Conservation (phyloP, 805 yeast species). For the Teunomyces panamensis region DNA sequence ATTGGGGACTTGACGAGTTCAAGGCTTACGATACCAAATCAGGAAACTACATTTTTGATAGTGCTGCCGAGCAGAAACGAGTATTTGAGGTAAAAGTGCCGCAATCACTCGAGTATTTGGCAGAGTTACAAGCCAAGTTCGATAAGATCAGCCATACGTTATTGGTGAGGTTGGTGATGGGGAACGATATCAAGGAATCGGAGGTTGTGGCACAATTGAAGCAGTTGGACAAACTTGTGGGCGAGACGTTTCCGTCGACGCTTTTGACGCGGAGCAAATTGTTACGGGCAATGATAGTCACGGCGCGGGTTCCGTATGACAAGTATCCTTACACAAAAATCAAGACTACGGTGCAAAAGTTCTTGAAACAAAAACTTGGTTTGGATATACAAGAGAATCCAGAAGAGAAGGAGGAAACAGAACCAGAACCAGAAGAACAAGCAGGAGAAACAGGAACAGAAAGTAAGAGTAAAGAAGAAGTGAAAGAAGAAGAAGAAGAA, state of each 20-base stretch:
- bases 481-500: constrained; percentile 7
- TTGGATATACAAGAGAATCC: constrained; percentile 13
- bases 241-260: constrained; percentile 24
- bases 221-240: constrained; percentile 14
- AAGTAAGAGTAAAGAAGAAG: background rate
- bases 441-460: background rate
- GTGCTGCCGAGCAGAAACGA: constrained; percentile 25
- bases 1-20: constrained; percentile 46
- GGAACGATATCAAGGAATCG: constrained; percentile 13
- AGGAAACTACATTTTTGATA: constrained; percentile 37
- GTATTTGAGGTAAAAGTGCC: constrained; percentile 25
- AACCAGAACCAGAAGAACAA: constrained; percentile 4
- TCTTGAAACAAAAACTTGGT: constrained; percentile 20
- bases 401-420: constrained; percentile 5
- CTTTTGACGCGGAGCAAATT: constrained; percentile 29
- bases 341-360: constrained; percentile 15
- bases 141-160: constrained; percentile 14
- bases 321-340: constrained; percentile 14
- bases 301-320: constrained; percentile 27
- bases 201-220: constrained; percentile 16
- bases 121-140: constrained; percentile 15
- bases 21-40: constrained; percentile 17
- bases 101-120: constrained; percentile 17
- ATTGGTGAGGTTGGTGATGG: constrained; percentile 13
- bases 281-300: constrained; percentile 29